Base-by-base conservation (phyloP, 768 basidiomycete genomes). In the Boletus subparvulus region DNA sequence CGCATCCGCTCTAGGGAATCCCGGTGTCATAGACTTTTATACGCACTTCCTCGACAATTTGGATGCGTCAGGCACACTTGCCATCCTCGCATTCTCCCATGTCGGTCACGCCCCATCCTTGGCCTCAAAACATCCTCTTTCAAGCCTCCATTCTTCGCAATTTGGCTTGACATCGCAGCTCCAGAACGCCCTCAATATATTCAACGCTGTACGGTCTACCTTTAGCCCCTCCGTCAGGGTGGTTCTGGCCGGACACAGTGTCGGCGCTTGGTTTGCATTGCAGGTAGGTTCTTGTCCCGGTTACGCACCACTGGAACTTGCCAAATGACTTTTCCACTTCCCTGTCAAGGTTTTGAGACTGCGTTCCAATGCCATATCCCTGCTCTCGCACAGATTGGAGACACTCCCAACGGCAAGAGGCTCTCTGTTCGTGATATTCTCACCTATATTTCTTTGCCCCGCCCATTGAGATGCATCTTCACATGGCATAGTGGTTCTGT, bases 21-120 rank as follows among this genome's bases (percentile, higher is more conserved):
- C 81, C 1, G 90, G 90, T 8, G 72, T 90, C 16, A 58, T 86
- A 33, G 77, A 80, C 44, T 90, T 91, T 70, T 92, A 92, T 61
- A 74, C 74, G 1, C 79, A 81, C 3, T 92, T 90, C 65, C 77
- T 92, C 14, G 72, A 76, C 21, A 75, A 67, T 32, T 69, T 70
- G 59, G 71, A 61, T 35, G 55, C 61, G 14, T 69, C 72, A 6
- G 65, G 61, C 8, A 68, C 70, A 32, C 65, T 86, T 35, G 79
- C 84, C 19, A 80, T 90, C 43, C 70, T 87, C 19, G 80, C 79
- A 9, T 82, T 84, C 68, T 82, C 82, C 13, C 83, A 89, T 67
- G 70, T 91, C 19, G 84, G 84, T 30, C 89, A 87, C 65, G 81
- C 82, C 13, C 83, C 42, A 67, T 69, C 26, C 61, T 81, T 43